Percentiles rank a stretch among this genome's conserved stretches.
These are phyloP conservation scores for Metarhizium robertsii DNA, from an alignment of 2,329 filamentous ascomycete genomes.

Conservation along the genomic window DNA sequence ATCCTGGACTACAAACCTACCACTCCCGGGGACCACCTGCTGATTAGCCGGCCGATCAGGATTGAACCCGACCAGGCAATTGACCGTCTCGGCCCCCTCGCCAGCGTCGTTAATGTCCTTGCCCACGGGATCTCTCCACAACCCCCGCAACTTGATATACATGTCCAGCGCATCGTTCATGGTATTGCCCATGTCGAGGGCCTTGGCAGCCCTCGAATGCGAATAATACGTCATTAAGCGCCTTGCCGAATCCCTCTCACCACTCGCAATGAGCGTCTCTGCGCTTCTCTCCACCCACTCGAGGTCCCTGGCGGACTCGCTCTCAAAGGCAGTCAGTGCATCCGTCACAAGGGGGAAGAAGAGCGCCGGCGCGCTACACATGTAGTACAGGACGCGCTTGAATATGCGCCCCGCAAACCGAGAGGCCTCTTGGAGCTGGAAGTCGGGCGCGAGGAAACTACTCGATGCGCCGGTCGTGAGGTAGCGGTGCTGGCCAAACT, in stretches of 20 bases:
- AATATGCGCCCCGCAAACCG: conserved; percentile 17
- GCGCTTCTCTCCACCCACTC: conserved; percentile 15
- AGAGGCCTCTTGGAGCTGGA: conserved; percentile 17
- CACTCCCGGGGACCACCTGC: neutral
- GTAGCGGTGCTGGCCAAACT: conserved; percentile 18
- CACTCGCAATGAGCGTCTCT: conserved; percentile 8
- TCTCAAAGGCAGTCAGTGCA: conserved; percentile 15
- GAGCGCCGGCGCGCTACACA: conserved; percentile 14
- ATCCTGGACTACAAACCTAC: neutral
- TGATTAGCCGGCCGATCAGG: conserved; percentile 14
- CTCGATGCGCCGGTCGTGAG: conserved; percentile 16
- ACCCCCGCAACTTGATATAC: conserved; percentile 15
- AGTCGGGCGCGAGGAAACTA: conserved; percentile 17
- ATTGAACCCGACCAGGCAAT: conserved; percentile 21
- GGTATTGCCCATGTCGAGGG: conserved; percentile 12
- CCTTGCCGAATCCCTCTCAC: conserved; percentile 11
- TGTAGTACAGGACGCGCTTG: conserved; percentile 20
- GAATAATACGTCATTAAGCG: conserved; percentile 15
- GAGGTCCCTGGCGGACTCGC: conserved; percentile 11
- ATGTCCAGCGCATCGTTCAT: conserved; percentile 14
- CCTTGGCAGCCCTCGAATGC: conserved; percentile 12
- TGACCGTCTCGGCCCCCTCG: conserved; percentile 23
- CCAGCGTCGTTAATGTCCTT: conserved; percentile 23
- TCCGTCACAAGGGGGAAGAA: conserved; percentile 16
- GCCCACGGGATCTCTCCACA: conserved; percentile 15